Evolutionary conservation across 2,329 filamentous ascomycete genomes (phyloP).

Genomic region (Cercospora sp.): DNA sequence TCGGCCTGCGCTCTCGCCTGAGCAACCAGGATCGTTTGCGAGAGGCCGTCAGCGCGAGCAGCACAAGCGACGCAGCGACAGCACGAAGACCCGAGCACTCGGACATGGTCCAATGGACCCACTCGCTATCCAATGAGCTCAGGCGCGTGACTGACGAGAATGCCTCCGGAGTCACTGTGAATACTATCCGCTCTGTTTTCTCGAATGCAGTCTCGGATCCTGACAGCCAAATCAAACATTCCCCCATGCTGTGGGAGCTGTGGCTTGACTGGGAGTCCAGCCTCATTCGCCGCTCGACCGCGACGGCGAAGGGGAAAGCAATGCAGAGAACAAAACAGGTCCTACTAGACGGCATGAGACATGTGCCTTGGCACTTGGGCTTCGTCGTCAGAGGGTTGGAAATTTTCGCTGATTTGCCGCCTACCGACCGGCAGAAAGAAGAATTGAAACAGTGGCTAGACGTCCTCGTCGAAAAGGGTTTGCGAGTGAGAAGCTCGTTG

Average conservation of each 20-base stretch:
- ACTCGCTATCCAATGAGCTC: conserved; percentile 58
- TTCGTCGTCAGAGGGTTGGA: conserved; percentile 60
- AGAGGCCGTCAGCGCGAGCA: conserved; percentile 55
- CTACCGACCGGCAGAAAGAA: conserved; percentile 21
- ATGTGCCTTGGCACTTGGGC: conserved; percentile 64
- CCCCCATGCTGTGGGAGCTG: conserved; percentile 30
- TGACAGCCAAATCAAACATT: conserved; percentile 39
- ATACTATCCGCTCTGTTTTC: conserved; percentile 48
- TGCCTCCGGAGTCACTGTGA: conserved; percentile 27
- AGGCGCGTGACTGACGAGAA: conserved; percentile 42
- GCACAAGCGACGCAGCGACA: conserved; percentile 33
- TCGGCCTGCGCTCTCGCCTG: conserved; percentile 71
- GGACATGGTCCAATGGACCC: conserved; percentile 53
- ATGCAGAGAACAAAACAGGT: conserved; percentile 50
- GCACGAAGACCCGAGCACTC: conserved; percentile 22
- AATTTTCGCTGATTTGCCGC: conserved; percentile 23
- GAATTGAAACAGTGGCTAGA: conserved; percentile 57
- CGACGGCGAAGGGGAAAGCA: conserved; percentile 35
- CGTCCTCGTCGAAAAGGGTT: conserved; percentile 61
- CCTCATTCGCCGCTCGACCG: conserved; percentile 7
- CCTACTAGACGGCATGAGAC: conserved; percentile 57
- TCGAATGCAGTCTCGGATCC: conserved; percentile 41
- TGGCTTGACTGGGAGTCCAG: conserved; percentile 35
- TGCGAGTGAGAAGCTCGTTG: conserved; percentile 47
- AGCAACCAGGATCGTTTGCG: conserved; percentile 75